Percentiles rank a stretch among this genome's conserved stretches.
Conservation (phyloP, 768 basidiomycete species). For the Termitomyces sp. region DNA sequence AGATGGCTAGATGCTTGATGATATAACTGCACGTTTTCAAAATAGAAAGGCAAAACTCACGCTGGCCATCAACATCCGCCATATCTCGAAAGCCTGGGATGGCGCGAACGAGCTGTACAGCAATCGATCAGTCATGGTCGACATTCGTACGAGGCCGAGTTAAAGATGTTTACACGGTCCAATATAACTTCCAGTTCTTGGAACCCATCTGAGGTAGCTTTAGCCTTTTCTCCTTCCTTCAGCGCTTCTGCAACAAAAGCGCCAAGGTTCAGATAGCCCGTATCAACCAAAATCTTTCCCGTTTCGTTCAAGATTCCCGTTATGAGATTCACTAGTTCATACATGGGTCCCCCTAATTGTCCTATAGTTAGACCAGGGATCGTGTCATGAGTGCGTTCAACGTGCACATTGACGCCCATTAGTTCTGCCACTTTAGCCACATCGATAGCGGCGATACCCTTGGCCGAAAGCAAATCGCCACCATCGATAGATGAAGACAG, state of each 20-base stretch:
- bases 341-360: slow-evolving; percentile 69
- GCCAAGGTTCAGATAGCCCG: slow-evolving; percentile 70
- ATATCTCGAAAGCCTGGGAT: slow-evolving; percentile 85
- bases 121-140: slow-evolving; percentile 9
- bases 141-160: background rate
- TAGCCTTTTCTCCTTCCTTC: slow-evolving; percentile 43
- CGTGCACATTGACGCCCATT: slow-evolving; percentile 65
- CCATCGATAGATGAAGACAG: slow-evolving; percentile 57
- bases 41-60: slow-evolving; percentile 35
- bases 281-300: slow-evolving; percentile 55
- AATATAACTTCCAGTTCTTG: slow-evolving; percentile 56
- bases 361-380: slow-evolving; percentile 72
- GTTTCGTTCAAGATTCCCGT: slow-evolving; percentile 67
- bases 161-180: slow-evolving; percentile 49
- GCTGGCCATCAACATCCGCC: slow-evolving; percentile 57
- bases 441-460: slow-evolving; percentile 56
- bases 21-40: background rate
- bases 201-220: slow-evolving; percentile 20
- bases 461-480: slow-evolving; percentile 61
- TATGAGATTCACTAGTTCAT: slow-evolving; percentile 70
- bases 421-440: slow-evolving; percentile 65
- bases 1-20: slow-evolving; percentile 50
- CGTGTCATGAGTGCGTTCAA: slow-evolving; percentile 65
- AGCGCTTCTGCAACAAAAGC: slow-evolving; percentile 70
- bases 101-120: slow-evolving; percentile 61